phyloP scores from a whole-genome alignment of 148 eudicot species.

The Diospyros kaki region DNA sequence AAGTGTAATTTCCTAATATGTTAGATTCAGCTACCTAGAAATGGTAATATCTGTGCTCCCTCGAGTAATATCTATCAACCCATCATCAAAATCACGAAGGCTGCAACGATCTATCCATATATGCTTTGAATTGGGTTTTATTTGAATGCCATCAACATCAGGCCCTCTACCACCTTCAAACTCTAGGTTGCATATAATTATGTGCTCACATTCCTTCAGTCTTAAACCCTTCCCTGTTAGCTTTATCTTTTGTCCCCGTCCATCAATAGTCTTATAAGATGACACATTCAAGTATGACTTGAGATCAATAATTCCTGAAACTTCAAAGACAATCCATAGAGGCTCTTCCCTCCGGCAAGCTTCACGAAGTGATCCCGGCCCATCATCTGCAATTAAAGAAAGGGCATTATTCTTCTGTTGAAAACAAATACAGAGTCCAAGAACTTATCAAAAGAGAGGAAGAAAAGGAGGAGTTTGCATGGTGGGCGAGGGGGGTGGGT shows the following conservation, averaged over 20 bases:
- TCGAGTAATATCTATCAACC: slow-evolving; percentile 83
- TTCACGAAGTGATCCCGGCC: slow-evolving; percentile 88
- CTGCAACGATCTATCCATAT: slow-evolving; percentile 96
- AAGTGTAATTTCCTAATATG: neutral
- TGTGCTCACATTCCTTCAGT: slow-evolving; percentile 89
- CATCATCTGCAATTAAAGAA: slow-evolving; percentile 52
- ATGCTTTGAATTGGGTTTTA: slow-evolving; percentile 81
- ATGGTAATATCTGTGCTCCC: slow-evolving; percentile 83
- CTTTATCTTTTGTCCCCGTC: slow-evolving; percentile 78
- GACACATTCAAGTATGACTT: slow-evolving; percentile 62
- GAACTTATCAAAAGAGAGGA: neutral
- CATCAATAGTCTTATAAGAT: slow-evolving; percentile 86
- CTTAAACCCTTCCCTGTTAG: slow-evolving; percentile 77
- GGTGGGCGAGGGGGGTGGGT: no score
- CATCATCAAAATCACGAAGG: slow-evolving; percentile 76
- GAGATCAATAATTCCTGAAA: slow-evolving; percentile 79
- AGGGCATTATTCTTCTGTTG: neutral
- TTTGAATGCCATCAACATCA: slow-evolving; percentile 92
- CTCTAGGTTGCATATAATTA: slow-evolving; percentile 77
- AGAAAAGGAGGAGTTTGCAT: no score
- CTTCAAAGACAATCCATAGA: slow-evolving; percentile 83
- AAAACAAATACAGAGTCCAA: neutral
- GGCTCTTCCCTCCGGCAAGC: slow-evolving; percentile 87
- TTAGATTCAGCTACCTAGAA: slow-evolving; percentile 56
- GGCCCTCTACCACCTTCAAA: slow-evolving; percentile 87